These are phyloP conservation scores for Arctium minus DNA, from an alignment of 129 eudicot genomes.

Conservation along the genomic window DNA sequence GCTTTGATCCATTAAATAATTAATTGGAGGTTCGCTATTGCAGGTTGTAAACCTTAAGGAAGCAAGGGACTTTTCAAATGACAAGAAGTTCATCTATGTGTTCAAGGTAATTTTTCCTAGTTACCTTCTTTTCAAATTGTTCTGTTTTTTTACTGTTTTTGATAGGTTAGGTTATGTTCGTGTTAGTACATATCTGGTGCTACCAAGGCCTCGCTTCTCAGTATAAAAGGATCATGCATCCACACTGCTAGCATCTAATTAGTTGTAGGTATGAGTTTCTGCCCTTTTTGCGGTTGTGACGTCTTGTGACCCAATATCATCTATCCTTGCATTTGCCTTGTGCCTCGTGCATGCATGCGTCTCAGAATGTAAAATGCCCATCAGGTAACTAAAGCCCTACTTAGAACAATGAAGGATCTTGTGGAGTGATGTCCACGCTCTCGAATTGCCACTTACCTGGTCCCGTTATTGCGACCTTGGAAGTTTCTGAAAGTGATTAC, in stretches of 20 bases:
- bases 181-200: background rate
- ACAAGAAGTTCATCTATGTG: conserved; percentile 79
- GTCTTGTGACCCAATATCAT: background rate
- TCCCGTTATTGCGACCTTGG: background rate
- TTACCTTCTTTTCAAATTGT: conserved; percentile 11
- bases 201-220: background rate
- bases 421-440: background rate
- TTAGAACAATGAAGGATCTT: background rate
- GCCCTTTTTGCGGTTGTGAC: background rate
- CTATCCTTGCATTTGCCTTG: background rate
- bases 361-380: background rate
- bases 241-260: background rate
- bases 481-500: background rate
- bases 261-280: background rate
- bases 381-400: background rate
- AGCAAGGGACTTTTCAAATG: conserved; percentile 84
- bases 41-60: conserved; percentile 96
- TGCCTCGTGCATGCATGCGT: background rate
- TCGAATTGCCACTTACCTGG: background rate
- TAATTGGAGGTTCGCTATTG: conserved; percentile 18
- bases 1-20: conserved; percentile 8
- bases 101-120: conserved; percentile 63
- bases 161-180: background rate
- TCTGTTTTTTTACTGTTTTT: background rate
- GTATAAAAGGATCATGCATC: background rate